Base-by-base conservation (phyloP, 768 basidiomycete genomes). In the Mycena rosella region DNA sequence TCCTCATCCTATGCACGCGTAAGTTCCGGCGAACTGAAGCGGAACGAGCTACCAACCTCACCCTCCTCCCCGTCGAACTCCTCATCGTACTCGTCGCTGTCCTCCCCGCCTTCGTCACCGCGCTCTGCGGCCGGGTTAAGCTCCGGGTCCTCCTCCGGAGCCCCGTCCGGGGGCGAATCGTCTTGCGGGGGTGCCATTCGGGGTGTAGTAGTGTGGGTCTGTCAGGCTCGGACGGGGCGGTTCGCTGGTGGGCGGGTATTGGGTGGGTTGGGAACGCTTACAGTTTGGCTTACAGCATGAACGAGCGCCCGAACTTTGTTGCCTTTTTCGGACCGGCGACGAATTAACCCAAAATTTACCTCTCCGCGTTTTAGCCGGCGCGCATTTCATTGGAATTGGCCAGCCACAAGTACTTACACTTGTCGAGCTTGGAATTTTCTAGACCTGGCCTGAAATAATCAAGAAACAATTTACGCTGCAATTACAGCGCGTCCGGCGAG, bases 81-180 rank as follows among this genome's bases (percentile, higher is more conserved):
- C 34, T 77, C 74, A 14, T 74, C 75, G 30, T 75, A 75, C 30
- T 75, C 76, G 55, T 78, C 76, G 56, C 74, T 76, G 27, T 79
- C 78, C 10, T 76, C 74, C 45, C 73, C 71, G 29, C 73, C 74
- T 13, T 76, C 74, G 34, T 22, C 42, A 36, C 20, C 34, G 38
- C 7, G 10, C 7, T 40, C 38, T 8, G 45, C 24, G 8, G 27
- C 53, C 11, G 26, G 27, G 42, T 34, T 42, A 17, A 51, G 10
- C 15, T 36, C 34, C 18, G 62, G 44, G 26, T 56, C 62, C 45
- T 55, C 62, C 22, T 14, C 47, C 9, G 40, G 15, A 2, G 20
- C 27, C 2, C 45, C 61, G 34, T 48, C 22, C 22, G 32, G 7
- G 6, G 55, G 59, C 36, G 47, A 36, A 29, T 60, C 59, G 17